These are phyloP conservation scores for Penicillium soppii DNA, from an alignment of 495 filamentous ascomycete genomes.

Conservation along the genomic window DNA sequence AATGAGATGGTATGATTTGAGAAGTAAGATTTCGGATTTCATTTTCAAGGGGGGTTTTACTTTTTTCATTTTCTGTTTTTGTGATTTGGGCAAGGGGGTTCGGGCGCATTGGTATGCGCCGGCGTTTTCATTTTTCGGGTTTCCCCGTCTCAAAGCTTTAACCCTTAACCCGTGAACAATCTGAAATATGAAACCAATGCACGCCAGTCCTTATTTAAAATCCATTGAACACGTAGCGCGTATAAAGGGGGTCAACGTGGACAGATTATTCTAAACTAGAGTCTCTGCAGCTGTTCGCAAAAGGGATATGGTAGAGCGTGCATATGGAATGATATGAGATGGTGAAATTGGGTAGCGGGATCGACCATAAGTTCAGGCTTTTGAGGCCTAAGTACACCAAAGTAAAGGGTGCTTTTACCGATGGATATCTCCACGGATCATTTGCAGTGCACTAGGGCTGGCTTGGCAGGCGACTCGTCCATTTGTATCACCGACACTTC, in stretches of 20 bases:
- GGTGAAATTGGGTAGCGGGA: constrained; percentile 13
- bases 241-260: constrained; percentile 1
- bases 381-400: neutral
- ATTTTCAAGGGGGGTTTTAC: neutral
- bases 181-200: constrained; percentile 1
- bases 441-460: constrained; percentile 1
- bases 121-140: constrained; percentile 8
- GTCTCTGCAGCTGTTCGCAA: neutral
- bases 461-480: constrained; percentile 16
- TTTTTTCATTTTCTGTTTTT: constrained; percentile 9
- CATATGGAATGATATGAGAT: constrained; percentile 1
- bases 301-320: no score
- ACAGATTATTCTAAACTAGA: neutral
- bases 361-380: constrained; percentile 10
- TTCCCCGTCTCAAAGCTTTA: neutral
- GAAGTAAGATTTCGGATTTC: constrained; percentile 22
- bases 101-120: constrained; percentile 21
- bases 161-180: neutral
- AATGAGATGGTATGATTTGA: no score
- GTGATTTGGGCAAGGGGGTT: constrained; percentile 19
- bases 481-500: constrained; percentile 7
- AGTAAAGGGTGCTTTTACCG: neutral
- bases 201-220: constrained; percentile 4
- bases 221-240: constrained; percentile 10
- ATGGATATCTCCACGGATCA: constrained; percentile 15